Base-by-base conservation (phyloP, 768 basidiomycete species). In the Boletus bicolor region DNA sequence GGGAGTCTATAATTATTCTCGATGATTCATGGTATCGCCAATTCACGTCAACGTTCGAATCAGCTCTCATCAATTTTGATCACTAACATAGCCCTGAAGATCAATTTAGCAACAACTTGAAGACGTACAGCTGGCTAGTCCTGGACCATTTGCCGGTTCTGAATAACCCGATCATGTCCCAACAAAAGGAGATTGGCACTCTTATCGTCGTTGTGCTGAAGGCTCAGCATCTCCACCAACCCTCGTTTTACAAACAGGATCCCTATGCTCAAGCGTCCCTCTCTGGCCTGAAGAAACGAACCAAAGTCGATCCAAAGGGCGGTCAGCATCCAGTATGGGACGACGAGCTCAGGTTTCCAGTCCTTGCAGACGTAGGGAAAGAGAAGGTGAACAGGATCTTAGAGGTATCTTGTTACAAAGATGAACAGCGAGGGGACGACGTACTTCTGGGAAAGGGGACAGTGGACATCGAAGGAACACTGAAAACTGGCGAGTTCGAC, bases 301-400 rank as follows among this genome's bases (percentile, higher is more conserved):
- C 92, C 0, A 77, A 81, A 51, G 79, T 85, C 56, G 88, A 92
- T 64, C 77, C 84, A 61, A 92, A 87, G 67, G 94, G 94, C 3
- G 95, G 95, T 0, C 95, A 98, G 67, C 89, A 91, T 71, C 95
- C 95, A 2, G 82, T 86, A 56, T 98, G 94, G 93, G 94, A 97
- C 67, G 84, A 84, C 35, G 93, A 97, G 70, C 70, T 95, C 50
- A 83, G 92, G 42, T 85, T 93, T 69, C 80, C 85, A 6, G 77
- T 98, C 45, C 69, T 81, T 61, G 84, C 82, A 63, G 80, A 81
- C n/a, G 69, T 67, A 9, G 80, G 82, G 35, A 83, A 84, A 59
- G 69, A 71, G 45, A 69, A 49, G 5, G 48, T 36, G 24, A 75
- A 77, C 59, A 75, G 86, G 68, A 82, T 78, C 49, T 68, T 97